These are phyloP conservation scores for Xylaria hypoxylon DNA, from an alignment of 2,329 filamentous ascomycete species.

Conservation along the genomic window DNA sequence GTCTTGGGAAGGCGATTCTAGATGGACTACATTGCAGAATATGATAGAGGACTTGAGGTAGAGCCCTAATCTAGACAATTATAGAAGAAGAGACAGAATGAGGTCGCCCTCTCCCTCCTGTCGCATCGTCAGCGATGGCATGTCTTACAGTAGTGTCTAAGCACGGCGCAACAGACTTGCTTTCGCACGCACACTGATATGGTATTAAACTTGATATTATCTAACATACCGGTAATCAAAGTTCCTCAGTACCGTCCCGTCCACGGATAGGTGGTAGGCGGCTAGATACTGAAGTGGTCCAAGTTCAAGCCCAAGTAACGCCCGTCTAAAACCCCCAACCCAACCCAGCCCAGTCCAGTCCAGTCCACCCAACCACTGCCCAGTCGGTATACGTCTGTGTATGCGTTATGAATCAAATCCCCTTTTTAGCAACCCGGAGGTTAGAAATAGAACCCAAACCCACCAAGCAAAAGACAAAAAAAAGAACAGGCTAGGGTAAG, in stretches of 20 bases:
- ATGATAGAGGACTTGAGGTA: constrained; percentile 66
- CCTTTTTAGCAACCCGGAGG: too few relatives aligned
- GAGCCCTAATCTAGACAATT: background rate
- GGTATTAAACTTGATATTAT: constrained; percentile 20
- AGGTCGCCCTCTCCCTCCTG: background rate
- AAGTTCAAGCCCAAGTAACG: too few relatives aligned
- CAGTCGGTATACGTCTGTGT: too few relatives aligned
- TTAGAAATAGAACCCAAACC: too few relatives aligned
- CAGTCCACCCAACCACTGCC: too few relatives aligned
- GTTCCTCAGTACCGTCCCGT: background rate
- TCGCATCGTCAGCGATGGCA: background rate
- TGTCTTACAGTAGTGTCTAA: background rate
- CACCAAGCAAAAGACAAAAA: background rate
- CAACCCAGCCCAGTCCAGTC: background rate
- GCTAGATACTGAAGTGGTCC: too few relatives aligned
- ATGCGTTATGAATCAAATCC: too few relatives aligned
- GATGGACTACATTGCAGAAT: constrained; percentile 71
- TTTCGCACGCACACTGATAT: background rate
- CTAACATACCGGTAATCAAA: constrained; percentile 19
- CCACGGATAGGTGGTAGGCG: background rate
- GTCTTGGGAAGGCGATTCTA: constrained; percentile 81
- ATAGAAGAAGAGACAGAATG: background rate
- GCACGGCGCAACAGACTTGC: background rate
- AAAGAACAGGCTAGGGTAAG: background rate
- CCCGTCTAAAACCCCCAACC: background rate